A percentile compares a stretch with the other conserved stretches of the same genome.
These are phyloP conservation scores for Ochetophila trinervis DNA, from an alignment of 306 rosid species.

Conservation along the genomic window DNA sequence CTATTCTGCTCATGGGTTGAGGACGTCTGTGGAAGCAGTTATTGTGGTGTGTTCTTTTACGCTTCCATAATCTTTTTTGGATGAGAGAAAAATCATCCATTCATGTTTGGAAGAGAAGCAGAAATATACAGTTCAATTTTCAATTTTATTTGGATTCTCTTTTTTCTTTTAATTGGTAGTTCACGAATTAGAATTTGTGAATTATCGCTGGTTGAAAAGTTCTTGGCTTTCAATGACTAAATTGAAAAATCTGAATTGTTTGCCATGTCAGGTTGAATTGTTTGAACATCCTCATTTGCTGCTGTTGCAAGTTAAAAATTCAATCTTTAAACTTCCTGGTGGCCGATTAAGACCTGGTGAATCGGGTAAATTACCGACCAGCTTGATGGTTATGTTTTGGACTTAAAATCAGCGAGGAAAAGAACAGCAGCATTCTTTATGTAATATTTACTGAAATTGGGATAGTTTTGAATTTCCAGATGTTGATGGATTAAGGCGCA, in stretches of 20 bases:
- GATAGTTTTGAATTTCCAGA: conserved; percentile 41
- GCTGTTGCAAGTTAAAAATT: conserved; percentile 70
- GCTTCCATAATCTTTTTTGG: not conserved
- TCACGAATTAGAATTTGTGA: not conserved
- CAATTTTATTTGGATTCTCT: not conserved
- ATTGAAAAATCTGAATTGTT: not conserved
- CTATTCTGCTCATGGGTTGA: conserved; percentile 63
- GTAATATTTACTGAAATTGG: conserved; percentile 8
- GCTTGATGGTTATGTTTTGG: not conserved
- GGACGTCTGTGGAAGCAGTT: conserved; percentile 76
- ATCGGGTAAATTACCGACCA: conserved; percentile 52
- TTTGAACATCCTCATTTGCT: conserved; percentile 88
- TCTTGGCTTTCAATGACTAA: not conserved
- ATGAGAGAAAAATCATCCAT: not conserved
- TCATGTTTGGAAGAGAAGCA: too few species aligned
- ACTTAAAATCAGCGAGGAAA: conserved; percentile 6
- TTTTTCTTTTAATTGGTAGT: not conserved
- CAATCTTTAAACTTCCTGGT: conserved; percentile 79
- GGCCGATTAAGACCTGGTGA: conserved; percentile 87
- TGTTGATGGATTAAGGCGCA: conserved; percentile 71
- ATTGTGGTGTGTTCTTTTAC: conserved; percentile 54
- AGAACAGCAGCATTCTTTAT: not conserved
- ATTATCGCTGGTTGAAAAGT: not conserved
- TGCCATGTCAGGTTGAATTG: conserved; percentile 72
- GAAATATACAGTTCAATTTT: not conserved